phyloP scores from a whole-genome alignment of 163 green algal species.

The Volvox carteri region DNA sequence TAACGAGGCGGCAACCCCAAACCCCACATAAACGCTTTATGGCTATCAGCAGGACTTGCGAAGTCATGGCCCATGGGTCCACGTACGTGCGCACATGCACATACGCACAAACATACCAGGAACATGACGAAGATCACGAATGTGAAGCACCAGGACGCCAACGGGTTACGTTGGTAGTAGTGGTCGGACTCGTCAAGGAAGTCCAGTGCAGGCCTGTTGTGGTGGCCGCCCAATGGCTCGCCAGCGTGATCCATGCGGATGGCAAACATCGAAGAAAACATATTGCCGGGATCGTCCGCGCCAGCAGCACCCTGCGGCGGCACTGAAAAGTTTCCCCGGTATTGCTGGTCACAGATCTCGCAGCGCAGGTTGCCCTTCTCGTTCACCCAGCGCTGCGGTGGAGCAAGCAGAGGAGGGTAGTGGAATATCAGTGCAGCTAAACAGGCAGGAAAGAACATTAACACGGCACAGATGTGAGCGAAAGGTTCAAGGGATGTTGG shows the following conservation, averaged over 20 bases:
- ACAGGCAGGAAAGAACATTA: too few relatives aligned
- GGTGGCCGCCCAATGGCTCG: constrained; percentile 14
- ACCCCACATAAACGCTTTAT: too few relatives aligned
- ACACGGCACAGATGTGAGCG: too few relatives aligned
- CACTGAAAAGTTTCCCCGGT: constrained; percentile 52
- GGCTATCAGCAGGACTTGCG: too few relatives aligned
- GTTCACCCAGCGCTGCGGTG: constrained; percentile 51
- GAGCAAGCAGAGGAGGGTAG: too few relatives aligned
- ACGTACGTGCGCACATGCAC: too few relatives aligned
- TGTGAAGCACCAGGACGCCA: constrained; percentile 59
- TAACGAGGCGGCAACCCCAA: too few relatives aligned
- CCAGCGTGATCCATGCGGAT: constrained; percentile 30
- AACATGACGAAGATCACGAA: constrained; percentile 58
- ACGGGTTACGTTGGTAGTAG: constrained; percentile 54
- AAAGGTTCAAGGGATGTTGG: too few relatives aligned
- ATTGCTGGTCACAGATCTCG: constrained; percentile 60
- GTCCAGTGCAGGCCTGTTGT: constrained; percentile 33
- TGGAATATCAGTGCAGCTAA: too few relatives aligned
- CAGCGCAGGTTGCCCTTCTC: constrained; percentile 59
- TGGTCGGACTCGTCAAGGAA: constrained; percentile 53
- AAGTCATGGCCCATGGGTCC: too few relatives aligned
- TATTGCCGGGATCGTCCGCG: neutral
- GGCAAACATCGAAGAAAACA: constrained; percentile 34
- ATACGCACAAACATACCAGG: constrained; percentile 17
- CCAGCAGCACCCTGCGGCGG: constrained; percentile 2